Conservation (phyloP, 179 eudicot genomes). For the Pouteria campechiana region DNA sequence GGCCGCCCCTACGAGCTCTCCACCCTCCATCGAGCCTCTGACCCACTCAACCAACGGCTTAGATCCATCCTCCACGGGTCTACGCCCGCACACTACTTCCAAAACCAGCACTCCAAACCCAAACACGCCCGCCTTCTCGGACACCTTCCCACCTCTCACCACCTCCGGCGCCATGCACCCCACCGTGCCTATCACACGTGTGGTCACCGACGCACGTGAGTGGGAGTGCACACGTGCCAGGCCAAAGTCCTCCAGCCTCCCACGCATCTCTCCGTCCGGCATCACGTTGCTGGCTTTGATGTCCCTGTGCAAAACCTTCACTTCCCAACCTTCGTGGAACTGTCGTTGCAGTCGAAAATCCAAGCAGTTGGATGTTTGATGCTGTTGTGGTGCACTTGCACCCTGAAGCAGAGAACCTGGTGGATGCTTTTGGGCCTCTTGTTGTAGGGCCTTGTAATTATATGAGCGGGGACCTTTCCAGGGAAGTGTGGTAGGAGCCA, state of each 20-base stretch:
- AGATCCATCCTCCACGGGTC: slow-evolving; percentile 35
- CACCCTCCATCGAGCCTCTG: slow-evolving; percentile 17
- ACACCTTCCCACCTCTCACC: slow-evolving; percentile 26
- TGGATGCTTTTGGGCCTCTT: no score
- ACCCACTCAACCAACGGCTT: slow-evolving; percentile 30
- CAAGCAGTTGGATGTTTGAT: no score
- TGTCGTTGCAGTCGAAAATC: no score
- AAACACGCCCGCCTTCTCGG: slow-evolving; percentile 29
- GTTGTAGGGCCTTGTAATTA: no score
- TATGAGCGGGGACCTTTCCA: no score
- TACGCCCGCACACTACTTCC: slow-evolving; percentile 35
- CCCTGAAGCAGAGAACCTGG: no score
- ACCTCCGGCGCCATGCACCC: slow-evolving; percentile 46
- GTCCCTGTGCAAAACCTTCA: slow-evolving; percentile 28
- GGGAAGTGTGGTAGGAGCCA: no score
- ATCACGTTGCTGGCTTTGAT: slow-evolving; percentile 34
- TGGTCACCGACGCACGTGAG: slow-evolving; percentile 22
- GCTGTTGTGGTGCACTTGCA: no score
- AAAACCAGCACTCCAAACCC: slow-evolving; percentile 30
- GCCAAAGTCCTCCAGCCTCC: slow-evolving; percentile 34
- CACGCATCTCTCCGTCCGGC: slow-evolving; percentile 33
- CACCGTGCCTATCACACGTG: slow-evolving; percentile 27
- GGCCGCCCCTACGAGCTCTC: slow-evolving; percentile 14
- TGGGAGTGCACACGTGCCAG: slow-evolving; percentile 33
- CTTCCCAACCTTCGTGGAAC: slow-evolving; percentile 42